A percentile compares a stretch with the other conserved stretches of the same genome.
Evolutionary conservation across 2,329 filamentous ascomycete genomes (phyloP).

Genomic region (Ophiostoma montium): DNA sequence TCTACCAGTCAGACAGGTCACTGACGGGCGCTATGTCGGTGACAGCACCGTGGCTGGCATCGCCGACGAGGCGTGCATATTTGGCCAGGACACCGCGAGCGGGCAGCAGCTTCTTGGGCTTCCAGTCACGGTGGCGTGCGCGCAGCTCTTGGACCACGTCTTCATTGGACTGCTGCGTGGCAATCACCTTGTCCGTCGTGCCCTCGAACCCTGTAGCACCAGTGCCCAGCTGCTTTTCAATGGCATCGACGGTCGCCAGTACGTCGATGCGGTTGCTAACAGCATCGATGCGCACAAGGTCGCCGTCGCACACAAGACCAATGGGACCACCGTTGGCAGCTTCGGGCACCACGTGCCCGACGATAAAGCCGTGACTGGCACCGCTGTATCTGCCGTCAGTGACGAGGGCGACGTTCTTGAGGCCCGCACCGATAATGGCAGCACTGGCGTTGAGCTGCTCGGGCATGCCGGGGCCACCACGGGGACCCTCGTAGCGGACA

Average conservation of each 20-base stretch:
- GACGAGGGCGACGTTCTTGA: conserved; percentile 78
- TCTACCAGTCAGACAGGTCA: conserved; percentile 8
- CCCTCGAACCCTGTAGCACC: neutral
- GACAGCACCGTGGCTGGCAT: conserved; percentile 83
- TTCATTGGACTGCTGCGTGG: conserved; percentile 11
- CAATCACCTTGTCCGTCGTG: neutral
- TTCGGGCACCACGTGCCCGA: conserved; percentile 85
- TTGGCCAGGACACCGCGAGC: conserved; percentile 79
- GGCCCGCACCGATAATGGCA: conserved; percentile 81
- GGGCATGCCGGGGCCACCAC: conserved; percentile 90
- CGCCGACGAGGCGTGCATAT: conserved; percentile 75
- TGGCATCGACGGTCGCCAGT: conserved; percentile 35
- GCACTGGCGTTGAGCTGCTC: conserved; percentile 82
- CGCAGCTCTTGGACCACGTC: conserved; percentile 40
- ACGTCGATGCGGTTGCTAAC: conserved; percentile 60
- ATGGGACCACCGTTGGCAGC: conserved; percentile 82
- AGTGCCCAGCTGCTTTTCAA: conserved; percentile 23
- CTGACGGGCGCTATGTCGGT: conserved; percentile 43
- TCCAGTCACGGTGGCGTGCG: conserved; percentile 47
- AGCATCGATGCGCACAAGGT: conserved; percentile 76
- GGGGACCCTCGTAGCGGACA: conserved; percentile 86
- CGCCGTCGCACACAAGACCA: conserved; percentile 65
- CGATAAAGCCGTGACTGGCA: conserved; percentile 82
- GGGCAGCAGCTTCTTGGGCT: conserved; percentile 52
- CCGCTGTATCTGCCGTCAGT: conserved; percentile 86